phyloP scores from a whole-genome alignment of 306 rosid genomes.

The Quercus ilex region DNA sequence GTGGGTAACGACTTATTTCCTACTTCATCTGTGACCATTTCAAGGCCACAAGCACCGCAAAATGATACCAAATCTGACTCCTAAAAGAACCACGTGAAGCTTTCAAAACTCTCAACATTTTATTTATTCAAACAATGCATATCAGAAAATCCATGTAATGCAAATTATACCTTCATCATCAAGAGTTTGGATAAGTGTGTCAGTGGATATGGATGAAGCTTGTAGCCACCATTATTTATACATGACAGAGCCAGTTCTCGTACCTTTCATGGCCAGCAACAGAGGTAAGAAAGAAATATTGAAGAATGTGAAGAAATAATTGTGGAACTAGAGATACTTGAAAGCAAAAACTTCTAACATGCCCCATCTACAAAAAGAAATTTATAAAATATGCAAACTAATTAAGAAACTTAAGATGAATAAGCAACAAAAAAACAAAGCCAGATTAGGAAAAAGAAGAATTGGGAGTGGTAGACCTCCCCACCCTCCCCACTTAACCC shows the following conservation, averaged over 20 bases:
- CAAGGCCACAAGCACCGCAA: constrained; percentile 69
- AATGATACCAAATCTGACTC: constrained; percentile 69
- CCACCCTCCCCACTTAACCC: neutral
- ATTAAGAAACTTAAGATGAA: neutral
- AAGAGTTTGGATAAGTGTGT: constrained; percentile 52
- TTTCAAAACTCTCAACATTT: constrained; percentile 1
- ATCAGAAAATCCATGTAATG: neutral
- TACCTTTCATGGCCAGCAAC: constrained; percentile 36
- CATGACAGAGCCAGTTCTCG: constrained; percentile 71
- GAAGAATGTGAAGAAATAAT: neutral
- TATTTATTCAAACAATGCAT: neutral
- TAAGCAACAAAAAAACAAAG: neutral
- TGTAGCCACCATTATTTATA: constrained; percentile 74
- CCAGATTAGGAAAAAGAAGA: neutral
- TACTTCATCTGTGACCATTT: constrained; percentile 49
- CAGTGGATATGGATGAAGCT: constrained; percentile 84
- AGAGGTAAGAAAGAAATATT: constrained; percentile 2
- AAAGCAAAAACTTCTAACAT: neutral
- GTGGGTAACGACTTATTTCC: constrained; percentile 64
- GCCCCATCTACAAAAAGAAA: neutral
- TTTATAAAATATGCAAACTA: neutral
- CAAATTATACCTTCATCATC: constrained; percentile 71
- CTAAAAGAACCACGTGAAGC: constrained; percentile 23
- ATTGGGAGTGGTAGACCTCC: neutral
- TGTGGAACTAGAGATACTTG: neutral